Evolutionary conservation across 2,329 filamentous ascomycete genomes (phyloP), one percentile per base, ranked within the genome.

Genomic region (Cadophora sp.): DNA sequence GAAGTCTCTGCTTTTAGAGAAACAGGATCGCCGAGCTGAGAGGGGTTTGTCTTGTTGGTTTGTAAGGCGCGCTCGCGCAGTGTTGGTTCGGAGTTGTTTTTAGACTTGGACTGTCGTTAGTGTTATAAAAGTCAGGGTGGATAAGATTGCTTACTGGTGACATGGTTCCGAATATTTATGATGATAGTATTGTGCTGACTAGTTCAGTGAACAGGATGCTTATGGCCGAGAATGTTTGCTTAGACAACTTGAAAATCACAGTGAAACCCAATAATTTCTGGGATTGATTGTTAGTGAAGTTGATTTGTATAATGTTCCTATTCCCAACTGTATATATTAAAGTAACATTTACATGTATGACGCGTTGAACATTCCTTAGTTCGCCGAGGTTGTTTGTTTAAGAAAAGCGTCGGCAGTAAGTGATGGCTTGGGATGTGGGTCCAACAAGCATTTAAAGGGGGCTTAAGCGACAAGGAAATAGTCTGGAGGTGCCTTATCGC

Each of bases 1-100:
- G 69, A 66, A 1, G 66, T 68, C 62, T 73, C 70, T 50, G 68
- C 64, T 68, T 73, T 72, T 5, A 73, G 27, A 2, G 70, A 72
- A 16, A 71, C 64, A 14, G 72, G 72, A 37, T 72, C 72, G 27
- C 72, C 72, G 50, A 73, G 69, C 62, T 72, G 70, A 4, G 72
- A 71, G 16, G 70, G 72, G 43, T 73, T 73, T 51, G 66, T 66
- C 62, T 68, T 62, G 22, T 67, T 62, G 4, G 68, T 73, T n/a
- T 71, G 16, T 56, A 72, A 64, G 16, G 72, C 70, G 37, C 22
- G 55, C 63, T 73, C 70, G 48, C 67, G 65, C 34, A 72, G 68
- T 2, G 67, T 69, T 34, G 59, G 59, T 31, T 56, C 31, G 9
- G 31, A 58, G 16, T 34, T 24, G 31, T 68, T 66, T n/a, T 68